A percentile compares a stretch with the other conserved stretches of the same genome.
Conservation (phyloP, 345 rosid genomes). For the Sonneratia caseolaris region DNA sequence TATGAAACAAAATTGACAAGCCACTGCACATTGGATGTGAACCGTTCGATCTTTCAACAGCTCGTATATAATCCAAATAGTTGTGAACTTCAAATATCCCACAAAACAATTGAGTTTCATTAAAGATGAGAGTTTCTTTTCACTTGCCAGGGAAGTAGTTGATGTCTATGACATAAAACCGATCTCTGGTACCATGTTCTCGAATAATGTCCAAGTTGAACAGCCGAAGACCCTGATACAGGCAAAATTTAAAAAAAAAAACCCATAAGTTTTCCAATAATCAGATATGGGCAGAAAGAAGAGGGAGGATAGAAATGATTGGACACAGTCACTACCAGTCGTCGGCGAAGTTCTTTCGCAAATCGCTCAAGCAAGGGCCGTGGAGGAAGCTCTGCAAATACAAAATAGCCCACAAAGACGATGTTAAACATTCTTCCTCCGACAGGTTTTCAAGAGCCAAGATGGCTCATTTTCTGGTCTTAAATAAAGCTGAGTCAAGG, state of each 20-base stretch:
- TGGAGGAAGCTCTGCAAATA: slow-evolving; percentile 66
- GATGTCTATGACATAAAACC: slow-evolving; percentile 64
- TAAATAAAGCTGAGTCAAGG: too few relatives aligned
- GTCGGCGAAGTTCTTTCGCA: slow-evolving; percentile 58
- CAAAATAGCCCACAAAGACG: background rate
- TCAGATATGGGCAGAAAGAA: background rate
- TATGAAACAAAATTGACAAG: background rate
- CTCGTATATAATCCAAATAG: background rate
- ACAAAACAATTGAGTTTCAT: background rate
- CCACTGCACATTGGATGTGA: background rate
- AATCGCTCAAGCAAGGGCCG: slow-evolving; percentile 67
- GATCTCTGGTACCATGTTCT: slow-evolving; percentile 64
- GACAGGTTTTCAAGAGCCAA: too few relatives aligned
- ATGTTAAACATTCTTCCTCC: too few relatives aligned
- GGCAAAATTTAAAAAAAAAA: background rate
- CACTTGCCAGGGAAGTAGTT: slow-evolving; percentile 75
- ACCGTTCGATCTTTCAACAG: background rate
- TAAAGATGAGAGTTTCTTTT: background rate
- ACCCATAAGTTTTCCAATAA: background rate
- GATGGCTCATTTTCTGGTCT: too few relatives aligned
- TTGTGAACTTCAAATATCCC: background rate
- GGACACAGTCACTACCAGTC: slow-evolving; percentile 34
- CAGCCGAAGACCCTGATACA: slow-evolving; percentile 51
- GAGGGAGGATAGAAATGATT: background rate
- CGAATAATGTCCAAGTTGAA: slow-evolving; percentile 75